Evolutionary conservation across 31 red algal species (phyloP).

Genomic region (Odonthalia washingtoniensis): DNA sequence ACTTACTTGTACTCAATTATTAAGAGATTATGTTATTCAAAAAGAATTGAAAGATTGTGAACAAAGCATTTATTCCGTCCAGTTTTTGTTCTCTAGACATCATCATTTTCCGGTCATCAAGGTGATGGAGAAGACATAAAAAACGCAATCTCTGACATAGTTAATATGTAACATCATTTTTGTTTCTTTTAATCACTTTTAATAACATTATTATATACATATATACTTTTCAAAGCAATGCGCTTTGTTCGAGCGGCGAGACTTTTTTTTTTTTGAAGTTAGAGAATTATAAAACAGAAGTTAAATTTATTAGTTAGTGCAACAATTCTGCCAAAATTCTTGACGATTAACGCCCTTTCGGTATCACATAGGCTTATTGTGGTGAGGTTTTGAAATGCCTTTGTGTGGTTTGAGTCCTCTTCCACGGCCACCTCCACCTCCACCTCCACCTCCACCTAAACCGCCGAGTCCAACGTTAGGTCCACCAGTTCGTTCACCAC

Average conservation of each 20-base stretch:
- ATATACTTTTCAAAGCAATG: background rate
- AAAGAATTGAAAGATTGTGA: background rate
- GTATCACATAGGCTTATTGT: background rate
- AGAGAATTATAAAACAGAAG: background rate
- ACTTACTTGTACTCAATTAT: slow-evolving; percentile 38
- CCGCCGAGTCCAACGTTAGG: too few species aligned
- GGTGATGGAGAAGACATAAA: background rate
- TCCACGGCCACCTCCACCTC: slow-evolving; percentile 24
- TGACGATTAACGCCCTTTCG: background rate
- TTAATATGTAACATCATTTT: background rate
- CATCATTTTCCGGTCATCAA: slow-evolving; percentile 66
- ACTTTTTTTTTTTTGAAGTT: background rate
- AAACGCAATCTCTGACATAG: background rate
- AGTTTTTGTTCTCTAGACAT: slow-evolving; percentile 57
- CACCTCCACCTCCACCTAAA: slow-evolving; percentile 26
- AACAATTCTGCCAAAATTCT: background rate
- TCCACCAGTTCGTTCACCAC: slow-evolving; percentile 42
- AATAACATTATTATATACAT: background rate
- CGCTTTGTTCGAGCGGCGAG: background rate
- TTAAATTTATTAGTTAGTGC: background rate
- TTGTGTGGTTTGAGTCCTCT: too few species aligned
- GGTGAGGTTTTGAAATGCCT: too few species aligned
- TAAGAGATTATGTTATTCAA: background rate
- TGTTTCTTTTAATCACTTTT: background rate
- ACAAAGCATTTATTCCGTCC: slow-evolving; percentile 21